phyloP scores from a whole-genome alignment of 306 rosid species.

The Cicer bijugum region DNA sequence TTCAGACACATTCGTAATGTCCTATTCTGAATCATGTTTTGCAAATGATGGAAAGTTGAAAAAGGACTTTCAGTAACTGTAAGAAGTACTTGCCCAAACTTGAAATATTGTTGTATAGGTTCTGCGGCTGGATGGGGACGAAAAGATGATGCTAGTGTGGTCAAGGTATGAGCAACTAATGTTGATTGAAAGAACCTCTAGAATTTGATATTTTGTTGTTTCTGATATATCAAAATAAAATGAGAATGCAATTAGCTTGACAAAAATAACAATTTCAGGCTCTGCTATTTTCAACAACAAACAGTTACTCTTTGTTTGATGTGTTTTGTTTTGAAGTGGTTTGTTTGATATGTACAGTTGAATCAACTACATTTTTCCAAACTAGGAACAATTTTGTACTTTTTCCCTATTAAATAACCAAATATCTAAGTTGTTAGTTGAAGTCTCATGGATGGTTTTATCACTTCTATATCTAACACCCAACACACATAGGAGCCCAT shows the following conservation, averaged over 20 bases:
- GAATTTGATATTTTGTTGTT: conserved; percentile 18
- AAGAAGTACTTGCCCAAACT: conserved; percentile 37
- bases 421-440: conserved; percentile 6
- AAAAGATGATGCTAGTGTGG: conserved; percentile 94
- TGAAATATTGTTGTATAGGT: conserved; percentile 56
- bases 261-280: conserved; percentile 14
- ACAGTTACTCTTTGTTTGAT: conserved; percentile 4
- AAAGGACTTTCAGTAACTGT: conserved; percentile 22
- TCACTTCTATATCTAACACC: background rate
- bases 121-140: conserved; percentile 98
- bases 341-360: conserved; percentile 10
- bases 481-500: background rate
- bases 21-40: background rate
- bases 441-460: conserved; percentile 15
- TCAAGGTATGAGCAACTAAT: conserved; percentile 68
- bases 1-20: background rate
- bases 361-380: background rate
- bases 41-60: background rate
- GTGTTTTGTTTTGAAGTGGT: background rate
- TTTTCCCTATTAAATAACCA: conserved; percentile 1
- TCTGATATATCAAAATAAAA: conserved; percentile 15
- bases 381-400: background rate
- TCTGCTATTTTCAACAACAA: background rate
- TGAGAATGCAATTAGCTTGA: conserved; percentile 25
- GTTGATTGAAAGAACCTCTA: conserved; percentile 17